phyloP scores from a whole-genome alignment of 2,329 filamentous ascomycete genomes.

The Claviceps cyperi region DNA sequence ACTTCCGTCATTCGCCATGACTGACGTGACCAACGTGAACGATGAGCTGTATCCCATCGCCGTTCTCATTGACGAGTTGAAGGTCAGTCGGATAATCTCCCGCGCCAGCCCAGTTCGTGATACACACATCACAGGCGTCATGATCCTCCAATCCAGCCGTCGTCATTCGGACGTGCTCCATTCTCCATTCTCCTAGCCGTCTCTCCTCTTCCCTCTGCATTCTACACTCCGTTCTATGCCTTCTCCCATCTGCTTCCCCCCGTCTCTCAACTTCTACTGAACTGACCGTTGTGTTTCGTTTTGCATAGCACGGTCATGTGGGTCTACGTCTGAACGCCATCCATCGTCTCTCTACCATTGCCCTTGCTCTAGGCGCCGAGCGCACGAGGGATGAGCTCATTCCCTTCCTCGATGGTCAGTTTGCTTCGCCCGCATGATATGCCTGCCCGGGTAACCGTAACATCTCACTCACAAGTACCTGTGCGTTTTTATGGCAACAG shows the following conservation, averaged over 20 bases:
- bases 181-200: conserved; percentile 5
- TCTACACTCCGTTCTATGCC: not conserved
- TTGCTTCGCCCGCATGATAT: conserved; percentile 5
- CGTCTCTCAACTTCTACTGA: conserved; percentile 5
- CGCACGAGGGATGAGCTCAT: conserved; percentile 97
- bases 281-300: conserved; percentile 12
- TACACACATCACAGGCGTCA: not conserved
- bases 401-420: conserved; percentile 93
- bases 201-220: not conserved
- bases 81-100: conserved; percentile 44
- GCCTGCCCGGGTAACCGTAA: conserved; percentile 4
- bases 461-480: conserved; percentile 3
- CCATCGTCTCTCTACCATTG: conserved; percentile 94
- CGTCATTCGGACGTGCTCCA: not conserved
- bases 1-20: conserved; percentile 51
- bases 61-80: conserved; percentile 98
- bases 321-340: conserved; percentile 96
- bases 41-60: conserved; percentile 99
- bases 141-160: conserved; percentile 6
- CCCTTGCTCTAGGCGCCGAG: conserved; percentile 86
- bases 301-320: conserved; percentile 82
- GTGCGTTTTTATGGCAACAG: conserved; percentile 31
- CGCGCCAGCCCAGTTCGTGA: not conserved
- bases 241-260: not conserved
- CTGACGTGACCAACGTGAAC: conserved; percentile 73